Evolutionary conservation across 2,329 filamentous ascomycete genomes (phyloP).

Genomic region (Calonectria crousiana): DNA sequence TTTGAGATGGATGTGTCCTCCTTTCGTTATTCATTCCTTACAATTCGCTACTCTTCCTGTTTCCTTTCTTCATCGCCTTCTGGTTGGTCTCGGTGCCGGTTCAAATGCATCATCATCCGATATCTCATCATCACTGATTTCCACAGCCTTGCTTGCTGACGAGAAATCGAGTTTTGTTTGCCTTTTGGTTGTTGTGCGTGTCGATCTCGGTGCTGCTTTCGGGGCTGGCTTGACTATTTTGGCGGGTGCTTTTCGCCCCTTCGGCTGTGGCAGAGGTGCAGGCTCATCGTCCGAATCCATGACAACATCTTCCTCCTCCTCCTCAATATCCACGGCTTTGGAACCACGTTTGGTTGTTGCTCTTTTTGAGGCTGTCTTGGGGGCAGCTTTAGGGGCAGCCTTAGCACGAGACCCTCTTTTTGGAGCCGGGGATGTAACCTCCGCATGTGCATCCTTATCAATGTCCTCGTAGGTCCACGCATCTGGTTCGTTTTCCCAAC

Average conservation of each 20-base stretch:
- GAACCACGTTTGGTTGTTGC: conserved; percentile 57
- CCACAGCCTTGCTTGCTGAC: conserved; percentile 58
- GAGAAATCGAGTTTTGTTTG: conserved; percentile 53
- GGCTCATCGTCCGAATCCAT: conserved; percentile 64
- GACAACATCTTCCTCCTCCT: conserved; percentile 62
- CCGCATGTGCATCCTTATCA: conserved; percentile 29
- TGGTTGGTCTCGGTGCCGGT: conserved; percentile 55
- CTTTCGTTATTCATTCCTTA: neutral
- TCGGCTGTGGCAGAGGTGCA: conserved; percentile 51
- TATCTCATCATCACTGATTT: conserved; percentile 76
- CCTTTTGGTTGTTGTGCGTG: conserved; percentile 36
- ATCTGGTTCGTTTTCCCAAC: conserved; percentile 84
- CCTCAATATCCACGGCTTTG: conserved; percentile 43
- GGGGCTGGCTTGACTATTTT: conserved; percentile 24
- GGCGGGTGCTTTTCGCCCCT: conserved; percentile 40
- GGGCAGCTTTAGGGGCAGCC: conserved; percentile 57
- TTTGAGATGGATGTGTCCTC: neutral
- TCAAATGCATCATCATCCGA: conserved; percentile 73
- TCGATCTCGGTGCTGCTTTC: conserved; percentile 17
- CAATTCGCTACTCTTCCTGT: neutral
- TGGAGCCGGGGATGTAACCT: conserved; percentile 48
- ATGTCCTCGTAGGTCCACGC: conserved; percentile 57
- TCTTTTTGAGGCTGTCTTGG: conserved; percentile 61
- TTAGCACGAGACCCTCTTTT: conserved; percentile 48
- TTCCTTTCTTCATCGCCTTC: conserved; percentile 41